Base-by-base conservation (phyloP, 2,329 filamentous ascomycete genomes). In the Coleophoma cylindrospora region DNA sequence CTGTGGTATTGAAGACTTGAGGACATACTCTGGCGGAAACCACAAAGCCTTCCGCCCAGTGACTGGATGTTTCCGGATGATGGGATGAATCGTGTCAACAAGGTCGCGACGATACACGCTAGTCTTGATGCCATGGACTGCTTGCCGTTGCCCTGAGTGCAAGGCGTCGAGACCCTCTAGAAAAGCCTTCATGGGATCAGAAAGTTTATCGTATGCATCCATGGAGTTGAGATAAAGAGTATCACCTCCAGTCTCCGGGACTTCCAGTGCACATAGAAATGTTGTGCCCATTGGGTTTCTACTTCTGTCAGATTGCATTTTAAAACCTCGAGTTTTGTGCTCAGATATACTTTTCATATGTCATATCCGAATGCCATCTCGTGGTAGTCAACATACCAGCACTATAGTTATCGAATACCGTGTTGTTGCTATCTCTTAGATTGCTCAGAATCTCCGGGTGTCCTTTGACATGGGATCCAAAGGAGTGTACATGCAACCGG, bases 311-410 rank as follows among this genome's bases (percentile, higher is more conserved):
- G 36, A n/a, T 19, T 34, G 32, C 14, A 3, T 34, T n/a, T 5
- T n/a, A 13, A 5, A 44, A 45, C 3, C 17, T 13, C 33, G n/a
- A 45, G 43, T 19, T 19, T 19, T 19, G 19, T 19, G 32, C 13
- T 13, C 32, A 45, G 22, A 45, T 17, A 15, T 45, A 45, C 43
- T 80, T 73, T 71, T 95, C 90, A 64, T 92, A 95, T 0, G 86
- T 87, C 2, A 94, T 84, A 58, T 95, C 90, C 0, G 84, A 87
- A 70, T 95, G 90, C 89, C 89, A 95, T 10, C 87, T 87, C 0
- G 84, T 87, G 68, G 84, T 91, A 3, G 87, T 89, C 27, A 13
- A 85, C 77, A 46, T 80, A 78, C 75, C 71, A 54, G 88, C 81
- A 67, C 84, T 86, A 49, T 78, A 74, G 17, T 14, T 34, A 17